Evolutionary conservation across 2,329 filamentous ascomycete species (phyloP).

Genomic region (Xylaria sp.): DNA sequence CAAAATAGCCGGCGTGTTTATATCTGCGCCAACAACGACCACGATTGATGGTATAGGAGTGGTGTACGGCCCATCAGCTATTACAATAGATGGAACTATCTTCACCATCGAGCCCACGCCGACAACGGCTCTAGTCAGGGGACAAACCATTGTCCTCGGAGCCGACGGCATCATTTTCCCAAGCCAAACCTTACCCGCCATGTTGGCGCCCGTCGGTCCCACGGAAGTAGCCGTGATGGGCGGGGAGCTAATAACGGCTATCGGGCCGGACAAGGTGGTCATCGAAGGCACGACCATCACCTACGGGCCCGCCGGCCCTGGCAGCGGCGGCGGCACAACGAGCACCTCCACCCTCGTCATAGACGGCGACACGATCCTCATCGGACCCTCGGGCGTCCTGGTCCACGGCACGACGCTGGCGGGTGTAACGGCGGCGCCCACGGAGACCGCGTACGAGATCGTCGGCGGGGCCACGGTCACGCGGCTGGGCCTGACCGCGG

Average conservation of each 20-base stretch:
- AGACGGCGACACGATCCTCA: conserved; percentile 53
- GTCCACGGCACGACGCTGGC: conserved; percentile 48
- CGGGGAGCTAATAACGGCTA: conserved; percentile 50
- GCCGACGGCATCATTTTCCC: conserved; percentile 41
- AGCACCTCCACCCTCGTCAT: conserved; percentile 44
- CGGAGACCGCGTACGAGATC: conserved; percentile 48
- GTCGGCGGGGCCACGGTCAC: conserved; percentile 57
- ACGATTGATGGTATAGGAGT: conserved; percentile 46
- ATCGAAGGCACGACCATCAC: conserved; percentile 49
- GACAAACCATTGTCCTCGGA: conserved; percentile 31
- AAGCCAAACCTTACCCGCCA: conserved; percentile 43
- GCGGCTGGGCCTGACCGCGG: conserved; percentile 49
- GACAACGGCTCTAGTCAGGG: conserved; percentile 39
- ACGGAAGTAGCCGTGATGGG: conserved; percentile 51
- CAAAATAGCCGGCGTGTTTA: conserved; percentile 33
- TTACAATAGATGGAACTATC: conserved; percentile 46
- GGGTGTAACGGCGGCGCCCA: conserved; percentile 41
- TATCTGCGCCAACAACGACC: conserved; percentile 42
- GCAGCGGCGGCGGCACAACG: no score
- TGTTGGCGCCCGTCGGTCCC: conserved; percentile 37
- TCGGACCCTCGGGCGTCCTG: conserved; percentile 50
- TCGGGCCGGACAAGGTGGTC: conserved; percentile 45
- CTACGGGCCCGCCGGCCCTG: conserved; percentile 46
- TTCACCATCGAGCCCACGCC: conserved; percentile 45
- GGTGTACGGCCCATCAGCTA: conserved; percentile 44